Evolutionary conservation across 805 yeast genomes (phyloP), one percentile per base, ranked within the genome.

Genomic region (Millerago galiae): DNA sequence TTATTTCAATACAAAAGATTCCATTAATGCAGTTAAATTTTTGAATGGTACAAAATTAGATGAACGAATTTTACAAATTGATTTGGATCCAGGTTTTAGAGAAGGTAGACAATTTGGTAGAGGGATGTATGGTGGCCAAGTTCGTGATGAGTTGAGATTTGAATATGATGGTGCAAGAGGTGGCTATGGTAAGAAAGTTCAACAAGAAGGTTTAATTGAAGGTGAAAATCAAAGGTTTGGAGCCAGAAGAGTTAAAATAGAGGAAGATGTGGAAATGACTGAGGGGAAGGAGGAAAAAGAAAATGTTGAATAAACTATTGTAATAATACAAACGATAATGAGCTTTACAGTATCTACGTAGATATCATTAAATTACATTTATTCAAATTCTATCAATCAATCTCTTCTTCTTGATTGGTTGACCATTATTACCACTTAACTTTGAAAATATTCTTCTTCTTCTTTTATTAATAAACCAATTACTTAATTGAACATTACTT

Each of bases 91-190:
- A 0, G 99, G 99, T 0, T 93, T 91, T 60, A 79, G 75, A 48
- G 97, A 91, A 53, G 99, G 99, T 1, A 72, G 99, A 51, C 98
- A 93, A 59, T 93, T 81, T 58, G 99, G 99, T 16, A 74, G 99
- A 55, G 98, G 98, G 36, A 72, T 75, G 13, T 80, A 77, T 47
- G 99, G 99, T 44, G 98, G 97, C 2, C 99, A 93, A 60, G 89
- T 82, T 1, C 68, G 83, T 39, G 90, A 83, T 56, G 95, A 87
- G 45, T 48, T 50, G 48, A 63, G 75, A 55, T 71, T 70, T 41
- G 75, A 71, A 50, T 67, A 74, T 51, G 75, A 74, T 43, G 70
- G 74, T 3, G 66, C 66, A 17, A 47, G 76, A 44, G 74, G 72
- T 44, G 74, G 74, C 2, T 63, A 63, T 49, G 65, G 74, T n/a